These are phyloP conservation scores for Chytridiales sp. DNA, from an alignment of 371 early-diverging fungal species.

Conservation along the genomic window DNA sequence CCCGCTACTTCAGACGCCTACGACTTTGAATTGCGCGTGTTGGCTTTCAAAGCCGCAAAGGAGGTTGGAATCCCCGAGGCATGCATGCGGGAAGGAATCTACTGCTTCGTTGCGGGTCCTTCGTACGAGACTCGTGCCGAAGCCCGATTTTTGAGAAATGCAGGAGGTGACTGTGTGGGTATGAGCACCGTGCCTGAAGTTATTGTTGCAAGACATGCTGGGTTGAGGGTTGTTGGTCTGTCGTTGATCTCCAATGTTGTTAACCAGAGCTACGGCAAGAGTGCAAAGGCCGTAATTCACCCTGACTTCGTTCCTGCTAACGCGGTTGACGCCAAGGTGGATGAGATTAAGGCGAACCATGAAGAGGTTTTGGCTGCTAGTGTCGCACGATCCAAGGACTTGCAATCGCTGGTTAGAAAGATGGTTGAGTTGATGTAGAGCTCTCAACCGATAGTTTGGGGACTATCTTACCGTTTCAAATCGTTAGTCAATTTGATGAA, in stretches of 20 bases:
- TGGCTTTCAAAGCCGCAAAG: slow-evolving; percentile 38
- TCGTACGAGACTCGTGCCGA: slow-evolving; percentile 90
- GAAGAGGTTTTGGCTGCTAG: slow-evolving; percentile 85
- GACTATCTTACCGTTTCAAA: too few species aligned
- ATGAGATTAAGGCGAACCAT: slow-evolving; percentile 72
- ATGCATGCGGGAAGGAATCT: slow-evolving; percentile 71
- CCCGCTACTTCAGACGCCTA: slow-evolving; percentile 89
- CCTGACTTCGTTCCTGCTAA: neutral
- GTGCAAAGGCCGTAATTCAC: slow-evolving; percentile 52
- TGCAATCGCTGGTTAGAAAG: slow-evolving; percentile 70
- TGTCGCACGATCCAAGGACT: slow-evolving; percentile 66
- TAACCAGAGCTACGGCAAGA: slow-evolving; percentile 56
- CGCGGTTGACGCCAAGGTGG: slow-evolving; percentile 49
- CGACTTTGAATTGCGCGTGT: slow-evolving; percentile 73
- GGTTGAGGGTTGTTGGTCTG: slow-evolving; percentile 82
- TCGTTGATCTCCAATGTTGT: slow-evolving; percentile 85
- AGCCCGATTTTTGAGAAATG: slow-evolving; percentile 67
- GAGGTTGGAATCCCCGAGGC: slow-evolving; percentile 20
- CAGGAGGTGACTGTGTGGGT: slow-evolving; percentile 88
- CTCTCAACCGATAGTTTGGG: too few species aligned
- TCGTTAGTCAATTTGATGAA: too few species aligned
- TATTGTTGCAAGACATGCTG: slow-evolving; percentile 89
- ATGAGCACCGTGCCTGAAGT: slow-evolving; percentile 97
- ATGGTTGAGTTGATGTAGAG: slow-evolving; percentile 56
- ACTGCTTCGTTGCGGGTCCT: slow-evolving; percentile 87